Base-by-base conservation (phyloP, 2,329 filamentous ascomycete species). In the Diplodia intermedia region DNA sequence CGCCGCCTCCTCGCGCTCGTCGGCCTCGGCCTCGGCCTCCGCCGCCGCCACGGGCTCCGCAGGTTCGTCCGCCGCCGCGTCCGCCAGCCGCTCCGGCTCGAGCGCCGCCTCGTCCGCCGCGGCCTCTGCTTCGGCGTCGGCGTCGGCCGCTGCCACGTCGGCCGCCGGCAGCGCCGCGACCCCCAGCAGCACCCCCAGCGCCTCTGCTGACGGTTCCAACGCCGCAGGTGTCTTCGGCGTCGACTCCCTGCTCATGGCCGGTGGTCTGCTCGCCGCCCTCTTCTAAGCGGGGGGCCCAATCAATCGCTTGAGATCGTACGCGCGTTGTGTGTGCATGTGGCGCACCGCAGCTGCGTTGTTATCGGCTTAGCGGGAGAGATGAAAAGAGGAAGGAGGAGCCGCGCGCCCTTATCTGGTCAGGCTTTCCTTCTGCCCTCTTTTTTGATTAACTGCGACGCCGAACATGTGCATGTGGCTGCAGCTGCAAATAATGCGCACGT, bases 231-330 rank as follows among this genome's bases (percentile, higher is more conserved):
- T n/a, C 8, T 26, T 52, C n/a, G 60, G 60, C n/a, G 18, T 63
- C 47, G 60, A 63, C 60, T 18, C 18, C 31, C 60, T 63, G 26
- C 60, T 63, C 60, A 36, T 63, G 60, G 60, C 29, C 18, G 60
- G 29, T 15, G 60, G 60, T 52, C 43, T 63, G 40, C 43, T 63
- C n/a, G 60, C 60, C 47, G 60, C 60, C 6, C 60, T 63, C 47
- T 52, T 63, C 60, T 63, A 62, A 50, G 57, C 43, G 40, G 23
- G n/a, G n/a, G n/a, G n/a, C n/a, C n/a, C n/a, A n/a, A n/a, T n/a
- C n/a, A n/a, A n/a, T n/a, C n/a, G n/a, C n/a, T n/a, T n/a, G n/a
- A n/a, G n/a, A n/a, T n/a, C n/a, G n/a, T n/a, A n/a, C n/a, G 36
- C 33, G 54, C 12, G 52, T 23, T 26, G 18, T 20, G 54, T 26